Conservation (phyloP, 2,329 filamentous ascomycete species). For the Arthrobotrys sinensis region DNA sequence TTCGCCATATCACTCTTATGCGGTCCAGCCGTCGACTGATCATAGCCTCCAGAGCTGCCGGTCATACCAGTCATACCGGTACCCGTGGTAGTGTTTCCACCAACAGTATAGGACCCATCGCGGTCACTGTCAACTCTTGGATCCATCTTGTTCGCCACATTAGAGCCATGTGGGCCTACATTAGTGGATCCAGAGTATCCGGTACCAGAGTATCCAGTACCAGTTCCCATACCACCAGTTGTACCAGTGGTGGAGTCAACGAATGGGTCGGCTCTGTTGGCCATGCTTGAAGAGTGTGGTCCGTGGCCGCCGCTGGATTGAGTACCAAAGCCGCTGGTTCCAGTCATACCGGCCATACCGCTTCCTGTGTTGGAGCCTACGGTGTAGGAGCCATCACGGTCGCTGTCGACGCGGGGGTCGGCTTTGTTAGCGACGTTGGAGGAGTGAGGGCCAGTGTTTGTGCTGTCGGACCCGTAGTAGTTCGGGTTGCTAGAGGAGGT, state of each 20-base stretch:
- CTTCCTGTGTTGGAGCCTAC: conserved; percentile 60
- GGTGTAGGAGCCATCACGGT: conserved; percentile 68
- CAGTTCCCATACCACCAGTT: conserved; percentile 9
- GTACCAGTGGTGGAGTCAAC: conserved; percentile 70
- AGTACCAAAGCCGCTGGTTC: conserved; percentile 65
- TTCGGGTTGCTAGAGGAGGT: conserved; percentile 37
- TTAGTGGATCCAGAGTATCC: conserved; percentile 59
- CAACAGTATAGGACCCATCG: conserved; percentile 57
- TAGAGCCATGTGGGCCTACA: conserved; percentile 67
- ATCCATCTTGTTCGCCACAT: conserved; percentile 68
- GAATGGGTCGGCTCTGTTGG: conserved; percentile 74
- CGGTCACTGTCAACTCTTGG: conserved; percentile 67
- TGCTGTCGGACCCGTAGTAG: conserved; percentile 59
- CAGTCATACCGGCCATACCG: conserved; percentile 37
- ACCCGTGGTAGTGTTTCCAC: conserved; percentile 39
- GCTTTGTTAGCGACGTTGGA: conserved; percentile 68
- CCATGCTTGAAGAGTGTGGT: conserved; percentile 72
- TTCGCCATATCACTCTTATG: conserved; percentile 66
- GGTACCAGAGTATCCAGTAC: too few species aligned
- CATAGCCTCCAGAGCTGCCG: not conserved
- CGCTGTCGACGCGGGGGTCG: conserved; percentile 73
- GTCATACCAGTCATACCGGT: conserved; percentile 14
- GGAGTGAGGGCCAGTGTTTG: conserved; percentile 62
- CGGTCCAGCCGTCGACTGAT: conserved; percentile 66
- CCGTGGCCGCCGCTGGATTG: conserved; percentile 64